Conservation (phyloP, 1,284 basidiomycete species). For the Pseudozyma sp. region DNA sequence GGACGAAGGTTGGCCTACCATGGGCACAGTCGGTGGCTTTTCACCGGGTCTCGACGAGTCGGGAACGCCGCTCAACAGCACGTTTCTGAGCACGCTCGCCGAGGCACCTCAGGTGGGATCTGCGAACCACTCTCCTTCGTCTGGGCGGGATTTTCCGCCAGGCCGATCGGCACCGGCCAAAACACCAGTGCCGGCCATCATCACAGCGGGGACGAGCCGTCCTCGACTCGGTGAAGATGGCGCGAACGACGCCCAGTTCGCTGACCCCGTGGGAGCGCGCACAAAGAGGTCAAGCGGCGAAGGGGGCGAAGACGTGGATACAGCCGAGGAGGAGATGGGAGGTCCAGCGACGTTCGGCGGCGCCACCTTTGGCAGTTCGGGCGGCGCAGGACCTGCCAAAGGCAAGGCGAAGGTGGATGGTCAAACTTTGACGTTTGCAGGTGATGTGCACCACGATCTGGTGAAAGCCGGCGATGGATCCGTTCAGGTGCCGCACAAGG, state of each 20-base stretch:
- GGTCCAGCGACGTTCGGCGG: slow-evolving; percentile 4
- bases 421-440: slow-evolving; percentile 6
- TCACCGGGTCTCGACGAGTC: slow-evolving; percentile 52
- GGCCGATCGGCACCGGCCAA: slow-evolving; percentile 57
- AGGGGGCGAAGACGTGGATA: slow-evolving; percentile 43
- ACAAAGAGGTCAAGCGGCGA: slow-evolving; percentile 40
- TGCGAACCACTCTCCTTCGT: slow-evolving; percentile 7
- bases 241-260: neutral
- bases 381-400: slow-evolving; percentile 7
- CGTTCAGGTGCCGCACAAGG: slow-evolving; percentile 9
- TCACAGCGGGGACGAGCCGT: slow-evolving; percentile 15
- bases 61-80: slow-evolving; percentile 72
- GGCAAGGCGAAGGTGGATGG: slow-evolving; percentile 37
- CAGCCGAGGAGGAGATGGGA: slow-evolving; percentile 36
- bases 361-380: neutral
- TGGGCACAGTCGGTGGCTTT: slow-evolving; percentile 29
- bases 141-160: slow-evolving; percentile 42
- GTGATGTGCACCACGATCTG: slow-evolving; percentile 5
- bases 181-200: slow-evolving; percentile 36
- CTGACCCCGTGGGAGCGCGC: slow-evolving; percentile 5
- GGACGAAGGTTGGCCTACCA: slow-evolving; percentile 29
- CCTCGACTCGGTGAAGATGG: slow-evolving; percentile 8
- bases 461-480: slow-evolving; percentile 10
- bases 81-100: slow-evolving; percentile 72
- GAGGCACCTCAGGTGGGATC: slow-evolving; percentile 52